These are phyloP conservation scores for Rosa multiflora DNA, from an alignment of 306 rosid species.

Conservation along the genomic window DNA sequence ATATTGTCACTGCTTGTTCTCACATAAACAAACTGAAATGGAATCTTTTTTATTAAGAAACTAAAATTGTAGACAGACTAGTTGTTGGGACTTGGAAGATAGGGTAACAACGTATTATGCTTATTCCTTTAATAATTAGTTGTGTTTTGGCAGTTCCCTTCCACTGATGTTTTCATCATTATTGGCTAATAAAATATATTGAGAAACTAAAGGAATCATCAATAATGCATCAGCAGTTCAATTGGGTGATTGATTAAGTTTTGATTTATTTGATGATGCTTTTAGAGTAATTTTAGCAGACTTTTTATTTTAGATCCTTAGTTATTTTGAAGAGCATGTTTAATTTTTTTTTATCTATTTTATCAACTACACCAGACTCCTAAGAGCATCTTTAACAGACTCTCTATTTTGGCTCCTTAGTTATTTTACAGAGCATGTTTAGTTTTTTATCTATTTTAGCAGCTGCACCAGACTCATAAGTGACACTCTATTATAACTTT, in stretches of 20 bases:
- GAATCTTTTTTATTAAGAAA: slow-evolving; percentile 5
- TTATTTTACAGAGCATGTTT: no score
- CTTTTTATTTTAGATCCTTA: no score
- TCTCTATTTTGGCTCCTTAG: no score
- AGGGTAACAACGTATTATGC: background rate
- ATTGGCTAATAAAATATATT: background rate
- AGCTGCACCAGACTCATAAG: no score
- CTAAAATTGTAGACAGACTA: background rate
- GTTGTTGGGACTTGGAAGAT: background rate
- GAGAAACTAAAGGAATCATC: background rate
- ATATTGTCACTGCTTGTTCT: background rate
- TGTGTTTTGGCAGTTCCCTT: background rate
- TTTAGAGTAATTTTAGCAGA: no score
- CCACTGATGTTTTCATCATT: background rate
- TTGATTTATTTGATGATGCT: background rate
- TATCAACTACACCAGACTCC: no score
- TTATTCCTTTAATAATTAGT: background rate
- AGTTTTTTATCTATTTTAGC: no score
- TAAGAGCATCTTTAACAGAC: no score
- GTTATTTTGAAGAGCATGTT: no score
- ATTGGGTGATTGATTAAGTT: background rate
- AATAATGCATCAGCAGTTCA: background rate
- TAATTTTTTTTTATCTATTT: no score
- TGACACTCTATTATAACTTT: no score
- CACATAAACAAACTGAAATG: background rate